Base-by-base conservation (phyloP, 495 filamentous ascomycete species). In the Lasiosphaeriaceae sp. region DNA sequence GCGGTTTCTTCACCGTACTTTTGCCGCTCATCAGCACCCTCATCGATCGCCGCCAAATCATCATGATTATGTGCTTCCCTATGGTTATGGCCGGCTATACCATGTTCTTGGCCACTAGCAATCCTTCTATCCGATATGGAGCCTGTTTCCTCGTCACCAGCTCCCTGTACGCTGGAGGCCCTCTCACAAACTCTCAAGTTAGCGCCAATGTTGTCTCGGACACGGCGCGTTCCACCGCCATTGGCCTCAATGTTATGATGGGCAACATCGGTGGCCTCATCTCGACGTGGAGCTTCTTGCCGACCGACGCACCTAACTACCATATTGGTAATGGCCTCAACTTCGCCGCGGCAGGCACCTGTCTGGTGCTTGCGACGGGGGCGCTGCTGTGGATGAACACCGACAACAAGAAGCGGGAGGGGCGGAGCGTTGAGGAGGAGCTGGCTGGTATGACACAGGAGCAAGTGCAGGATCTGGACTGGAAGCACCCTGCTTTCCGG, bases 321-420 rank as follows among this genome's bases (percentile, higher is more conserved):
- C 84, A 73, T 52, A 87, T 89, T 58, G 87, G 88, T 1, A 89
- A 91, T 67, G 86, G 86, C 0, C 66, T 91, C 35, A 90, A 90
- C 63, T 67, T 90, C n/a, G 87, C 85, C 0, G 82, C 84, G 0
- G 67, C 77, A 2, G 71, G 71, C n/a, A 69, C 71, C 20, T 81
- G 77, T 9, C 63, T 89, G 6, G 9, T 89, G 14, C 14, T 83
- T 3, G 62, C 73, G 11, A 73, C 76, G 2, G 43, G 51, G 0
- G 59, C 83, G 47, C 70, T 83, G 64, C 17, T 77, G 0, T 90
- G 81, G 78, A 90, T 90, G 81, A 68, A 66, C n/a, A 67, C 66
- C 66, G 80, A 87, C 60, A 90, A 91, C 61, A 77, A 71, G 66
- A 75, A 73, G 63, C 73, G 87, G 48, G 82, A 81, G 31, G 59